Conservation (phyloP, 345 rosid genomes). For the Rhodomyrtus tomentosa region DNA sequence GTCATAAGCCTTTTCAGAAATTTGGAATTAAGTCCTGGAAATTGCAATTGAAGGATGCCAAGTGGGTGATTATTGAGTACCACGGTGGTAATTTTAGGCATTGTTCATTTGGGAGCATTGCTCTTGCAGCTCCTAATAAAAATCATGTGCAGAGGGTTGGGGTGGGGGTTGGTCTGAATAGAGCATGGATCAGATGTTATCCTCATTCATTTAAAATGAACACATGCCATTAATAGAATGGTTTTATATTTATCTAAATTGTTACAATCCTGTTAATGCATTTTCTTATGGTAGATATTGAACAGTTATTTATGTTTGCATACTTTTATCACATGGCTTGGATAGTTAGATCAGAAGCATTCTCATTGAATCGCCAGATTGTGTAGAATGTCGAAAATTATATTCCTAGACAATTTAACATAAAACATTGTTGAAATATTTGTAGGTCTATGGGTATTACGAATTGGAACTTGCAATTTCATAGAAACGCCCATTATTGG, state of each 20-base stretch:
- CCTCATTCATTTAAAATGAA: background rate
- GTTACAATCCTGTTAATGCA: background rate
- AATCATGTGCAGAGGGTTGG: background rate
- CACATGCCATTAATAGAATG: background rate
- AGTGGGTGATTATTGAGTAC: background rate
- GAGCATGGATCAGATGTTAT: background rate
- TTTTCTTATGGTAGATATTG: background rate
- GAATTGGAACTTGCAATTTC: background rate
- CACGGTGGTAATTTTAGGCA: background rate
- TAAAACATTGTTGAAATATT: background rate
- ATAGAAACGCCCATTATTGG: background rate
- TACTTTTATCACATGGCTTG: background rate
- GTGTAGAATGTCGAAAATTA: background rate
- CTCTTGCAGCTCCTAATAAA: background rate
- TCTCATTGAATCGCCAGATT: background rate
- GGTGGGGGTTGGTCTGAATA: background rate
- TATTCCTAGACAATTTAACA: background rate
- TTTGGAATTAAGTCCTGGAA: background rate
- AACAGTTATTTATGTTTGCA: background rate
- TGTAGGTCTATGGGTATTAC: background rate
- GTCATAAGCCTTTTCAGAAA: background rate
- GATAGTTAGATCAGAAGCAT: background rate
- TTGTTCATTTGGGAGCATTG: background rate
- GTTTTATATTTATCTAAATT: background rate
- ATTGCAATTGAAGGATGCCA: background rate